Base-by-base conservation (phyloP, 2,329 filamentous ascomycete genomes). In the Epichloe typhina region DNA sequence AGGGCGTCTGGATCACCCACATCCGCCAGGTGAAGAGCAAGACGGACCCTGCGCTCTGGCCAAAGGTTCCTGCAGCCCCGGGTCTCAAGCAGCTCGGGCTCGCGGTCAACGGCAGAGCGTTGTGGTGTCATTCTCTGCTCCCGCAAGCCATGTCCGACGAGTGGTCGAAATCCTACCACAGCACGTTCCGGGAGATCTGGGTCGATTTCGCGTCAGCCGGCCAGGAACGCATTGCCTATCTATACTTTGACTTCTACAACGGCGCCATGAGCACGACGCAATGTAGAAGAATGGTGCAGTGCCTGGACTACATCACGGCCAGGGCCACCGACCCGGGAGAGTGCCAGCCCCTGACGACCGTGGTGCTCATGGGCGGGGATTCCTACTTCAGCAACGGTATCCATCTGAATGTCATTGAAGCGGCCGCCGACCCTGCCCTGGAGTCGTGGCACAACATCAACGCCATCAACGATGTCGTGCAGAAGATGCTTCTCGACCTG, bases 381-480 rank as follows among this genome's bases (percentile, higher is more conserved):
- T 58, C 62, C 5, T 71, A 71, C 54, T 71, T 71, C 56, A 68
- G 65, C 59, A 71, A 71, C 51, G 68, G 69, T 31, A 69, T 71
- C 46, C 67, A 68, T 6, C 62, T 71, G 19, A 71, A 71, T 50
- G 67, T 70, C 43, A 71, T 70, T 54, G 68, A 71, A 57, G 63
- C 66, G 17, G 63, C 63, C 1, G 50, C 57, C 5, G 64, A 69
- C 50, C 62, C 68, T 4, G 58, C 67, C 0, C 54, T 62, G 8
- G 68, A 70, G 54, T 70, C 68, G 7, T 71, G 68, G 68, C 57
- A 61, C 40, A 71, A 70, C 56, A 71, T 71, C 63, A 71, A 70
- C 53, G 64, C 66, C 49, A 71, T 71, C 55, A 61, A 71, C 51
- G 68, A 70, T 53, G 63, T 70, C 13, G 63, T 69, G 1, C 58